Conservation (phyloP, 345 rosid genomes). For the Ricinus communis region DNA sequence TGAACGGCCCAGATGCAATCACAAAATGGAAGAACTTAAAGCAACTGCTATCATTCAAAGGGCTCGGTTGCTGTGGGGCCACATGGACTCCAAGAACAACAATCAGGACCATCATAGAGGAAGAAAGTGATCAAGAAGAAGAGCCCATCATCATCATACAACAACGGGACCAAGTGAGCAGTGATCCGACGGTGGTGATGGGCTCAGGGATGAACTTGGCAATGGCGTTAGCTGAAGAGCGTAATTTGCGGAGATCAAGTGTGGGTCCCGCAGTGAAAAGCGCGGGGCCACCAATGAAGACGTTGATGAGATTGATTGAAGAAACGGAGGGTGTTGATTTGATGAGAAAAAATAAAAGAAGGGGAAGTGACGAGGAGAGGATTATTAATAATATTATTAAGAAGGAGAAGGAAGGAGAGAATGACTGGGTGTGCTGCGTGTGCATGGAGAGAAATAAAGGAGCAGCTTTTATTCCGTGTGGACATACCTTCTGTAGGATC, state of each 20-base stretch:
- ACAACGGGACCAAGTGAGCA: slow-evolving; percentile 5
- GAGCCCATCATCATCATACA: slow-evolving; percentile 14
- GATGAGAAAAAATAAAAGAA: slow-evolving; percentile 21
- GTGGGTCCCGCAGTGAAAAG: slow-evolving; percentile 21
- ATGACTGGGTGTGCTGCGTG: slow-evolving; percentile 75
- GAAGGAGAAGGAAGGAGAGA: slow-evolving; percentile 20
- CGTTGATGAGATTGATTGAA: slow-evolving; percentile 75
- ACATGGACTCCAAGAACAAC: slow-evolving; percentile 41
- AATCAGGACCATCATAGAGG: slow-evolving; percentile 28
- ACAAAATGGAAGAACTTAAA: slow-evolving; percentile 60
- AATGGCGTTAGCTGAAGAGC: slow-evolving; percentile 79
- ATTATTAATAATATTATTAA: neutral
- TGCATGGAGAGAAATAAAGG: slow-evolving; percentile 93
- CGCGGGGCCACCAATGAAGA: slow-evolving; percentile 30
- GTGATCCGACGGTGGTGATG: neutral
- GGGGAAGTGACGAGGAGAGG: slow-evolving; percentile 7
- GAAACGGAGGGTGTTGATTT: slow-evolving; percentile 68
- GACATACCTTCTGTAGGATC: slow-evolving; percentile 74
- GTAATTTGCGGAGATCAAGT: slow-evolving; percentile 39
- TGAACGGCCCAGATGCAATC: slow-evolving; percentile 43
- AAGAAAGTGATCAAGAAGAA: slow-evolving; percentile 21
- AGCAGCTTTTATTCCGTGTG: slow-evolving; percentile 94
- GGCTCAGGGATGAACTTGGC: slow-evolving; percentile 58
- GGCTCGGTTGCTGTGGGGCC: slow-evolving; percentile 63
- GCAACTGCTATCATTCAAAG: slow-evolving; percentile 62